Evolutionary conservation across 805 yeast species (phyloP).

Genomic region (Ascoidea asiatica): DNA sequence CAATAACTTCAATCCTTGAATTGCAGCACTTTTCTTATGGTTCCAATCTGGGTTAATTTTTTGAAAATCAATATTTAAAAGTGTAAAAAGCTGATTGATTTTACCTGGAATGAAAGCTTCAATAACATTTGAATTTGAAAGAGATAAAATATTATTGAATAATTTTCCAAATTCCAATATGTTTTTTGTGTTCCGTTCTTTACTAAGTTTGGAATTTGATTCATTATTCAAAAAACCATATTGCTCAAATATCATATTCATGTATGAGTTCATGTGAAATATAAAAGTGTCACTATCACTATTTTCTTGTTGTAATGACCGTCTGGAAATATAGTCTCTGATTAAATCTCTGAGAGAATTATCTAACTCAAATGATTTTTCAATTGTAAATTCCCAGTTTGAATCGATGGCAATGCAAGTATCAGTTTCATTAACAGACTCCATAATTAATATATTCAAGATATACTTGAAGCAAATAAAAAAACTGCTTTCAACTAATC

Average conservation of each 20-base stretch:
- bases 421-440: conserved; percentile 34
- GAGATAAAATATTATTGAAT: conserved; percentile 16
- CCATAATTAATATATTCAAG: conserved; percentile 49
- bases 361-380: conserved; percentile 56
- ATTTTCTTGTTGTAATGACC: background rate
- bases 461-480: conserved; percentile 36
- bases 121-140: conserved; percentile 12
- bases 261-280: too few relatives aligned
- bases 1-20: conserved; percentile 9
- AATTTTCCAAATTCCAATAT: conserved; percentile 9
- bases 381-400: conserved; percentile 59
- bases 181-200: background rate
- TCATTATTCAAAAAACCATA: background rate
- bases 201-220: too few relatives aligned
- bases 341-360: conserved; percentile 27
- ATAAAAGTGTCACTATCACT: too few relatives aligned
- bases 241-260: too few relatives aligned
- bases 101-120: background rate
- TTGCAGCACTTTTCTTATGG: conserved; percentile 3
- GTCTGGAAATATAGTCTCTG: conserved; percentile 11
- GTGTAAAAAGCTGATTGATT: background rate
- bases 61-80: conserved; percentile 1
- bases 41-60: background rate
- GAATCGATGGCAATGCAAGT: conserved; percentile 57
- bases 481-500: too few relatives aligned